phyloP scores from a whole-genome alignment of 2,329 filamentous ascomycete species.

The Microdochium trichocladiopsis region DNA sequence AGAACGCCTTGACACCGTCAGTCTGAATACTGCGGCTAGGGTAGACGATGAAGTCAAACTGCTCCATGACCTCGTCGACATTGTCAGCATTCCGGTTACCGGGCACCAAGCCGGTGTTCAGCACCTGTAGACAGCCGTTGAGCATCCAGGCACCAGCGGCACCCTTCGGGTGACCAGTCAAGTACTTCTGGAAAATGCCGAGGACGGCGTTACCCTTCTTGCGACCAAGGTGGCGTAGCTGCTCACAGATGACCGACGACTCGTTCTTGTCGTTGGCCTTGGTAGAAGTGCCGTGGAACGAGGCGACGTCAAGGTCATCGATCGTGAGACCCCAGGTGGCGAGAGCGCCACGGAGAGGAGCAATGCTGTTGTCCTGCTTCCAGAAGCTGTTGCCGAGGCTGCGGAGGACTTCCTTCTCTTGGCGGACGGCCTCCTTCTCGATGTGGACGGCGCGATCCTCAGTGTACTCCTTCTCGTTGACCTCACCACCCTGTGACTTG shows the following conservation, averaged over 20 bases:
- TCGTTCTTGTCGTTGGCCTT: slow-evolving; percentile 99
- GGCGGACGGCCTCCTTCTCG: slow-evolving; percentile 77
- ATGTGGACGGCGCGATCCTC: slow-evolving; percentile 82
- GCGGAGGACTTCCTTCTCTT: slow-evolving; percentile 87
- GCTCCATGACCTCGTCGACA: slow-evolving; percentile 90
- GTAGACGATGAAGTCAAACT: slow-evolving; percentile 97
- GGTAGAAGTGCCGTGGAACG: slow-evolving; percentile 98
- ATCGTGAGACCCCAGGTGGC: slow-evolving; percentile 98
- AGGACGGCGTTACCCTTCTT: slow-evolving; percentile 94
- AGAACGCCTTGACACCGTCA: slow-evolving; percentile 97
- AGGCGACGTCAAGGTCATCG: slow-evolving; percentile 89
- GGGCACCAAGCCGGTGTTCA: slow-evolving; percentile 89
- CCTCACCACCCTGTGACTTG: slow-evolving; percentile 68
- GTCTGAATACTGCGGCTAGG: slow-evolving; percentile 94
- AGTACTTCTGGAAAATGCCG: slow-evolving; percentile 98
- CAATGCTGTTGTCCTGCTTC: slow-evolving; percentile 91
- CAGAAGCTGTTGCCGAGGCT: slow-evolving; percentile 98
- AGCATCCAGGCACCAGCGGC: slow-evolving; percentile 99
- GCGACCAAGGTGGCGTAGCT: slow-evolving; percentile 89
- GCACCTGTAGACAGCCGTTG: slow-evolving; percentile 93
- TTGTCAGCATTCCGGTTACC: slow-evolving; percentile 99
- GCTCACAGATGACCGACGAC: slow-evolving; percentile 93
- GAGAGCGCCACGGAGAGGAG: slow-evolving; percentile 88
- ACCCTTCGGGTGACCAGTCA: slow-evolving; percentile 98
- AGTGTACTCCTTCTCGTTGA: slow-evolving; percentile 79